Base-by-base conservation (phyloP, 352 stramenopile genomes). In the Globisporangium splendens region DNA sequence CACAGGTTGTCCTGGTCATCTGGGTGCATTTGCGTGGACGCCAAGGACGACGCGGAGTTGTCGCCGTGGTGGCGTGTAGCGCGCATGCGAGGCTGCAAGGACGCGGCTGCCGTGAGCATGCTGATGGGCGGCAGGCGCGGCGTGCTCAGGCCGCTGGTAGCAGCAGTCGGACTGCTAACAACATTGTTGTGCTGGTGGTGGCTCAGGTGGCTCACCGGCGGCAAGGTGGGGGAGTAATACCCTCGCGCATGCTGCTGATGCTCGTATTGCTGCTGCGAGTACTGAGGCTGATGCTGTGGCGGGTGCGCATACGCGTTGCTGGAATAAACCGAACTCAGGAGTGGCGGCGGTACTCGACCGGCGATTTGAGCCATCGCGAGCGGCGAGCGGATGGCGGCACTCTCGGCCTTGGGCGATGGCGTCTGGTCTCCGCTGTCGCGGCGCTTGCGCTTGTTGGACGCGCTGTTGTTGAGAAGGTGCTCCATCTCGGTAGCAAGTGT, bases 111-210 rank as follows among this genome's bases (percentile, higher is more conserved):
- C 13, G 74, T 84, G 28, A 84, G 59, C 43, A 84, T 66, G 46
- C 70, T 79, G 55, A 84, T 84, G 17, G 74, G 72, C 11, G 74
- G 74, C 10, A 84, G 61, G 0, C 72, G 67, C 20, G 69, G 63
- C 15, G 68, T 69, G 7, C 46, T 52, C 28, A 64, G 18, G 14
- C 20, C 33, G 22, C 39, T 47, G 15, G 18, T 10, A 4, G 28
- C 28, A 8, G 10, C 3, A 11, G 28, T 35, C 28, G 28, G 28
- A 10, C 28, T 35, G 28, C 28, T 10, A 35, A 4, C 46, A 7
- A 20, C 18, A 8, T 42, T 24, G n/a, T 42, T 59, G 28, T 35
- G 24, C 41, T 46, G 42, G 11, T 56, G 51, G 51, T 56, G 38
- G 51, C 21, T 56, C 39, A 41, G 51, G 8, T 24, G 22, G 14